phyloP scores from a whole-genome alignment of 2,329 filamentous ascomycete genomes.

The Penicillium palitans region DNA sequence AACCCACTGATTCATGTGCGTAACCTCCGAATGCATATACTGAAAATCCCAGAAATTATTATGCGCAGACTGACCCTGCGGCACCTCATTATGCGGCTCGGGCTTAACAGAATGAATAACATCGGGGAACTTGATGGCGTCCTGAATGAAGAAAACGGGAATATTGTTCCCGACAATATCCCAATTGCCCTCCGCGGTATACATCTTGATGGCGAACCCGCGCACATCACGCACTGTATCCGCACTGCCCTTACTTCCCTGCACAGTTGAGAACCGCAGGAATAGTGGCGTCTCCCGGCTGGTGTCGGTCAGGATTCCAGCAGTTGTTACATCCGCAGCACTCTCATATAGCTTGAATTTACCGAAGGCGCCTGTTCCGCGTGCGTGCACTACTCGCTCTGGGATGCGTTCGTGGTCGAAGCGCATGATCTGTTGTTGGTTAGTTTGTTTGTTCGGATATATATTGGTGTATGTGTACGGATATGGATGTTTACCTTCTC shows the following conservation, averaged over 20 bases:
- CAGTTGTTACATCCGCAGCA: conserved; percentile 62
- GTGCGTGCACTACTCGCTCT: conserved; percentile 67
- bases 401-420: conserved; percentile 76
- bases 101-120: conserved; percentile 45
- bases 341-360: conserved; percentile 67
- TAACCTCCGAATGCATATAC: conserved; percentile 35
- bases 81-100: conserved; percentile 44
- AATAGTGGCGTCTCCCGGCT: conserved; percentile 65
- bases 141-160: conserved; percentile 46
- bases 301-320: conserved; percentile 67
- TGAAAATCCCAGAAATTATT: conserved; percentile 55
- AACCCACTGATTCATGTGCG: conserved; percentile 39
- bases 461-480: background rate
- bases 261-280: conserved; percentile 74
- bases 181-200: conserved; percentile 76
- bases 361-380: conserved; percentile 65
- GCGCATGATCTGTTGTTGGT: conserved; percentile 49
- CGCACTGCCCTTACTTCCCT: conserved; percentile 71
- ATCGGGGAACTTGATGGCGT: conserved; percentile 45
- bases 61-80: conserved; percentile 51
- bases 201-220: conserved; percentile 76
- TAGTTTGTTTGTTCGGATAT: background rate
- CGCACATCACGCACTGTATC: conserved; percentile 83
- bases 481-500: conserved; percentile 63
- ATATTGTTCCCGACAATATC: conserved; percentile 47